phyloP scores from a whole-genome alignment of 495 filamentous ascomycete species.

The Amniculicola lignicola region DNA sequence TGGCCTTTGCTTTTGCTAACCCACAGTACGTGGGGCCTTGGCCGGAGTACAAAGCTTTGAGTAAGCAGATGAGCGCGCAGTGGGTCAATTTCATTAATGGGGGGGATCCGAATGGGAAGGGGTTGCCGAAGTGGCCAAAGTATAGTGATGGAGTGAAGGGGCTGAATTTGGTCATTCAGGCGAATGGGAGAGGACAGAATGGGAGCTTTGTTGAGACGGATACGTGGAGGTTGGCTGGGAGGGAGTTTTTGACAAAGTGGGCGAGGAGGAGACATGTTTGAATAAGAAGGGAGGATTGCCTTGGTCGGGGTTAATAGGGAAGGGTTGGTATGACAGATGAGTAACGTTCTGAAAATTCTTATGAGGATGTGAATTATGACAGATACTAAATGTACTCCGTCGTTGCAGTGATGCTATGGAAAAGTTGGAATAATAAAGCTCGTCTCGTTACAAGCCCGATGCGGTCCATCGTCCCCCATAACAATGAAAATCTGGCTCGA shows the following conservation, averaged over 20 bases:
- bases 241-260: slow-evolving; percentile 35
- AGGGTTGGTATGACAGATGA: too few relatives aligned
- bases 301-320: too few relatives aligned
- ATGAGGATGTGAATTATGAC: too few relatives aligned
- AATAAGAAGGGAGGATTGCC: too few relatives aligned
- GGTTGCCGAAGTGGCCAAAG: slow-evolving; percentile 28
- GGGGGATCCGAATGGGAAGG: slow-evolving; percentile 28
- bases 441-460: too few relatives aligned
- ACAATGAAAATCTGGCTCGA: too few relatives aligned
- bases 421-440: too few relatives aligned
- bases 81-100: slow-evolving; percentile 33
- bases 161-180: slow-evolving; percentile 35
- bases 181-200: slow-evolving; percentile 21
- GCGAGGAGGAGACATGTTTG: slow-evolving; percentile 34
- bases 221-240: slow-evolving; percentile 33
- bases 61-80: slow-evolving; percentile 31
- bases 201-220: slow-evolving; percentile 34
- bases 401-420: too few relatives aligned
- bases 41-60: slow-evolving; percentile 28
- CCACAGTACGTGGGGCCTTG: slow-evolving; percentile 32
- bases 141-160: slow-evolving; percentile 28
- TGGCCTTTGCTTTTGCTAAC: slow-evolving; percentile 32
- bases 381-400: too few relatives aligned
- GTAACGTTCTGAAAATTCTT: too few relatives aligned
- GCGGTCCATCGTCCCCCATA: too few relatives aligned